These are phyloP conservation scores for Trapa bicornis DNA, from an alignment of 345 rosid species.

Conservation along the genomic window DNA sequence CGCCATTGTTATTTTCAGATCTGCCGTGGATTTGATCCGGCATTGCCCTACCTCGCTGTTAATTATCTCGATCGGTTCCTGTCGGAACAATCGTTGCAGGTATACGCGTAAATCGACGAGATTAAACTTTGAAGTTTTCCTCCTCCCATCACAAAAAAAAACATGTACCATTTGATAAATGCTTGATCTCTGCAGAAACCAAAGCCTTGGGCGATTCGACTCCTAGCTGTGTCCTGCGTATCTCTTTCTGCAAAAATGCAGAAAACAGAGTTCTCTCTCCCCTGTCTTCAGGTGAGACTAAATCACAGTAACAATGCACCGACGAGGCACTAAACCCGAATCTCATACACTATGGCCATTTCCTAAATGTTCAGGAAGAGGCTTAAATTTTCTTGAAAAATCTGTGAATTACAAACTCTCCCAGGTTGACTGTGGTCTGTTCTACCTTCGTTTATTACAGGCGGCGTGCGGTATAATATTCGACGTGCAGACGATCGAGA, in stretches of 20 bases:
- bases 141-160: not conserved
- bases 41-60: conserved; percentile 53
- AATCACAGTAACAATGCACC: not conserved
- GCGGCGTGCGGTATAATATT: conserved; percentile 28
- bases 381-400: not conserved
- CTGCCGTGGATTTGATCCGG: conserved; percentile 27
- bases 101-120: conserved; percentile 10
- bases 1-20: conserved; percentile 21
- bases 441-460: conserved; percentile 11
- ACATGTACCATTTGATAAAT: not conserved
- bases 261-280: conserved; percentile 29
- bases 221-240: conserved; percentile 55
- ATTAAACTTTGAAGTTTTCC: not conserved
- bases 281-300: conserved; percentile 35
- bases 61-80: conserved; percentile 80
- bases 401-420: not conserved
- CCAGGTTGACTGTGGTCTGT: not conserved
- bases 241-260: conserved; percentile 71
- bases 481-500: conserved; percentile 41
- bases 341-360: not conserved
- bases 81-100: conserved; percentile 46
- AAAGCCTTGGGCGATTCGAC: conserved; percentile 51
- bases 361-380: not conserved
- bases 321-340: not conserved
- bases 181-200: conserved; percentile 9